Percentiles rank a stretch among this genome's conserved stretches.
phyloP scores from a whole-genome alignment of 768 basidiomycete species.

The Crucibulum laeve region DNA sequence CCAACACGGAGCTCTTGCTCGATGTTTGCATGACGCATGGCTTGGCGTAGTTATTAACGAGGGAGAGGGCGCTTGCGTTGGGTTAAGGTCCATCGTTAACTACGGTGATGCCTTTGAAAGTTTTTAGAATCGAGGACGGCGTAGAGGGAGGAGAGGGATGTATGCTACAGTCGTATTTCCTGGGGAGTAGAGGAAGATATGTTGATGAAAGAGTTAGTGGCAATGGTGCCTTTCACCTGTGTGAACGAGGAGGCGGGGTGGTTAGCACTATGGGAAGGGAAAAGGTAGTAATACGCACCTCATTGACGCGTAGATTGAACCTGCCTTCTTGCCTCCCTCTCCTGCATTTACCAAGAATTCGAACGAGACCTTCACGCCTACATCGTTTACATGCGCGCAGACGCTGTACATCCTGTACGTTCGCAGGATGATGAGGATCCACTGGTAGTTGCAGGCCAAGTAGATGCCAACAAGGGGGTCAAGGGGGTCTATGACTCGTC shows the following conservation, averaged over 20 bases:
- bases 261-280: slow-evolving; percentile 1
- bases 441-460: slow-evolving; percentile 72
- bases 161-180: slow-evolving; percentile 95
- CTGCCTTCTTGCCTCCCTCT: slow-evolving; percentile 69
- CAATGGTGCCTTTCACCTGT: slow-evolving; percentile 71
- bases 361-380: slow-evolving; percentile 73
- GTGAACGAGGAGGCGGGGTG: neutral
- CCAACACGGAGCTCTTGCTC: slow-evolving; percentile 94
- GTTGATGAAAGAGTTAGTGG: slow-evolving; percentile 71
- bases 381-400: slow-evolving; percentile 92
- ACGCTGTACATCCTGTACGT: slow-evolving; percentile 99
- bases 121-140: slow-evolving; percentile 69
- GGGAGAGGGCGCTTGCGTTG: slow-evolving; percentile 56
- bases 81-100: slow-evolving; percentile 86
- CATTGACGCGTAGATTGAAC: slow-evolving; percentile 72
- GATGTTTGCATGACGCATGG: slow-evolving; percentile 94
- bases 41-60: slow-evolving; percentile 82
- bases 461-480: slow-evolving; percentile 91
- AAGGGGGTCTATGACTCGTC: slow-evolving; percentile 97
- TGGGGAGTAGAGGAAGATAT: slow-evolving; percentile 93
- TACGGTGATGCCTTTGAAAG: slow-evolving; percentile 88
- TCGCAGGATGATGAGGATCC: slow-evolving; percentile 85
- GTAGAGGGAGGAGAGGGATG: slow-evolving; percentile 64
- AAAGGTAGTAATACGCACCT: slow-evolving; percentile 42
- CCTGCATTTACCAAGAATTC: slow-evolving; percentile 53